phyloP scores from a whole-genome alignment of 495 filamentous ascomycete genomes.

The Diplogelasinospora grovesii region DNA sequence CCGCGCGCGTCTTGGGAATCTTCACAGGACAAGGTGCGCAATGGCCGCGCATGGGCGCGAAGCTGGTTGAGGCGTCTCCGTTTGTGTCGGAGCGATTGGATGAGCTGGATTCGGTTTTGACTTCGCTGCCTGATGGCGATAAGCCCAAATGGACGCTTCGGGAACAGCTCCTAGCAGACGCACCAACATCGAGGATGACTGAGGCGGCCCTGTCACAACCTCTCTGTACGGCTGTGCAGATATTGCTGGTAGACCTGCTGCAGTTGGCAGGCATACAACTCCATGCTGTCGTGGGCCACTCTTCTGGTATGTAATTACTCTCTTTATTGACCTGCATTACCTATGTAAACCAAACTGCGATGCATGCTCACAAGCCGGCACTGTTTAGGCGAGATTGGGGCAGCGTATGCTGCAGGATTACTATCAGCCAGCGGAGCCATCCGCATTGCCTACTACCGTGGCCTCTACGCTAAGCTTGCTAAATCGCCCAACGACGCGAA shows the following conservation, averaged over 20 bases:
- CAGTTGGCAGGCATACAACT: conserved; percentile 32
- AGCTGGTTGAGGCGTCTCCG: no score
- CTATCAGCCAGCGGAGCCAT: conserved; percentile 25
- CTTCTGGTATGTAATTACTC: no score
- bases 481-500: conserved; percentile 1
- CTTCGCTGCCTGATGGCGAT: conserved; percentile 7
- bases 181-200: conserved; percentile 12
- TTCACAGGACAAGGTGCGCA: conserved; percentile 23
- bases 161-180: conserved; percentile 14
- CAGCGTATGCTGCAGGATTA: conserved; percentile 37
- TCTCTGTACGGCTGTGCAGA: conserved; percentile 41
- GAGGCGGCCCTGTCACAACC: conserved; percentile 41
- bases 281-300: conserved; percentile 50
- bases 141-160: conserved; percentile 18
- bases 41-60: conserved; percentile 12
- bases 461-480: conserved; percentile 15
- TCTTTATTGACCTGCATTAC: no score
- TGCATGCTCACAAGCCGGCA: no score
- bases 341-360: no score
- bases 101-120: no score
- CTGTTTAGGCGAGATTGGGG: conserved; percentile 58
- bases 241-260: conserved; percentile 45
- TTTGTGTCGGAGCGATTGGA: no score
- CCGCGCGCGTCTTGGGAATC: conserved; percentile 8
- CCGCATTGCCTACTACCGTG: conserved; percentile 15